A percentile compares a stretch with the other conserved stretches of the same genome.
These are phyloP conservation scores for Pichia phayaonensis DNA, from an alignment of 805 yeast species.

Conservation along the genomic window DNA sequence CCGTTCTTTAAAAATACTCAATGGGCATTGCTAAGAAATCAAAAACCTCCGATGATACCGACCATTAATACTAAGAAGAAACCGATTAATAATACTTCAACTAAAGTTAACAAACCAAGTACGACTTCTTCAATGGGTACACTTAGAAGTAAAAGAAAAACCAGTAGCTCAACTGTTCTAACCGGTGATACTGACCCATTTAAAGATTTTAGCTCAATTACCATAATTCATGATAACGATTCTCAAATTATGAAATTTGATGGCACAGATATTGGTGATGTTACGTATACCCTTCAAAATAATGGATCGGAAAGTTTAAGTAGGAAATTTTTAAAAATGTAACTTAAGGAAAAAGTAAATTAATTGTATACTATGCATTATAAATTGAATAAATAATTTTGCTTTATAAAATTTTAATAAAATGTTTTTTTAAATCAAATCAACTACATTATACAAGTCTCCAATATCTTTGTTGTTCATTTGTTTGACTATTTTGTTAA, in stretches of 20 bases:
- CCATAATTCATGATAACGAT: slow-evolving; percentile 63
- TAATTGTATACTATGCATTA: not conserved
- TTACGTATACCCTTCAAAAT: slow-evolving; percentile 46
- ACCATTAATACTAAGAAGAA: slow-evolving; percentile 36
- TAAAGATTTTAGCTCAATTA: slow-evolving; percentile 76
- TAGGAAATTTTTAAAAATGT: slow-evolving; percentile 25
- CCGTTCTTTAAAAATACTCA: slow-evolving; percentile 85
- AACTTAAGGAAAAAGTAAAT: not conserved
- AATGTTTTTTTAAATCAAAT: slow-evolving; percentile 10
- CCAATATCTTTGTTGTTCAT: slow-evolving; percentile 2
- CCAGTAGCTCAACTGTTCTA: slow-evolving; percentile 21
- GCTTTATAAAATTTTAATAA: not conserved
- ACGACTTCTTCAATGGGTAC: slow-evolving; percentile 36
- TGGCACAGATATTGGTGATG: slow-evolving; percentile 41
- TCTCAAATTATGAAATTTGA: slow-evolving; percentile 42
- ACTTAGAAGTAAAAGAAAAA: slow-evolving; percentile 29
- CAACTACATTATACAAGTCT: slow-evolving; percentile 17
- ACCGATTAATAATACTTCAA: slow-evolving; percentile 11
- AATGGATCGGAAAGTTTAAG: slow-evolving; percentile 12
- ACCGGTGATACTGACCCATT: slow-evolving; percentile 56
- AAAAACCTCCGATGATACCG: slow-evolving; percentile 94
- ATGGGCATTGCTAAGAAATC: slow-evolving; percentile 92
- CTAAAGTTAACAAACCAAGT: slow-evolving; percentile 11
- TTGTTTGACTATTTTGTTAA: not conserved
- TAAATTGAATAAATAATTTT: too few species aligned